Evolutionary conservation across 2,329 filamentous ascomycete genomes (phyloP), one percentile per base, ranked within the genome.

Genomic region (Fusarium clavum): DNA sequence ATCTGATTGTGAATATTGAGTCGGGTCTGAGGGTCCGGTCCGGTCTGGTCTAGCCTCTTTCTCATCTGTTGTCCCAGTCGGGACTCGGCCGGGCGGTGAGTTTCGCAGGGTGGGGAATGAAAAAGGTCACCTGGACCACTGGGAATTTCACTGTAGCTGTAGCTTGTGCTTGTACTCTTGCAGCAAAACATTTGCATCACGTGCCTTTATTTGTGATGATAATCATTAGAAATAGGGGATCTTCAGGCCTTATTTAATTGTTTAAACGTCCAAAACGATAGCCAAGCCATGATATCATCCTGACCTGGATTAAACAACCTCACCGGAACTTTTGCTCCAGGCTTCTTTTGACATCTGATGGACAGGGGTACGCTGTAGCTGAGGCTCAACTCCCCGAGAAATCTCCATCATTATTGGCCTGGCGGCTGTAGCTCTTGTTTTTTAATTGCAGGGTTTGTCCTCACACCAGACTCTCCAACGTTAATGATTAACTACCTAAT

Each of bases 31-130:
- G 25, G 44, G 43, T 57, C 57, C 27, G 32, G 29, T 30, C 45
- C 29, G 44, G 43, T 57, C 57, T 20, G 32, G 29, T 30, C 45
- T 47, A 29, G 45, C 34, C n/a, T 53, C 9, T 43, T 25, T 24
- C 24, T 71, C 34, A 55, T 58, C 18, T 59, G 59, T 45, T 61
- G 53, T 47, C 61, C 69, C 61, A 70, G 61, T 70, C 47, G 69
- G 72, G 70, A 71, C 68, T 73, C 70, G 72, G 68, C 70, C 67
- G 71, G 68, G 73, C 72, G 65, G 73, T 72, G 69, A 70, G 67
- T 68, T 72, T 68, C 20, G 65, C 45, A 43, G 56, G 70, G 75
- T 73, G 73, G 64, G 73, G 66, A 53, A 51, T 44, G 59, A n/a
- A 61, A 67, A 59, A 69, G 73, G 73, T 75, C 73, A 74, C 70